Conservation (phyloP, 495 filamentous ascomycete species). For the Lasiosphaeris hirsuta region DNA sequence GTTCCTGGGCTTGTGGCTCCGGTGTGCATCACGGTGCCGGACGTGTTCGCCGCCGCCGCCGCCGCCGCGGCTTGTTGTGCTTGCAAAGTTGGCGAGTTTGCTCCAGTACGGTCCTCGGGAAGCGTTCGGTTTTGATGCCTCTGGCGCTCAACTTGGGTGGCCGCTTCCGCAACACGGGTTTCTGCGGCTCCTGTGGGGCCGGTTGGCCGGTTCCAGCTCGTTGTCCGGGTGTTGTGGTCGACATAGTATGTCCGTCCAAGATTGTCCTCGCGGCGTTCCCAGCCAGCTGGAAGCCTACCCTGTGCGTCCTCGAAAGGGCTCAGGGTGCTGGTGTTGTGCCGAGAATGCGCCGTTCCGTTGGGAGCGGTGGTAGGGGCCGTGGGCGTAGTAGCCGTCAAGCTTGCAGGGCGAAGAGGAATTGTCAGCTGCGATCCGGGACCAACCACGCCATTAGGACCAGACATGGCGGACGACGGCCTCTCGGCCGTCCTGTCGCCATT, state of each 20-base stretch:
- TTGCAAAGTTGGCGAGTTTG: constrained; percentile 83
- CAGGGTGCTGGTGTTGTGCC: constrained; percentile 55
- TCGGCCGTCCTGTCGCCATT: constrained; percentile 33
- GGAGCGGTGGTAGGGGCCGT: constrained; percentile 33
- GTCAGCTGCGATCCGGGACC: constrained; percentile 25
- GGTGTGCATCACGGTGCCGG: constrained; percentile 87
- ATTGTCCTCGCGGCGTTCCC: constrained; percentile 95
- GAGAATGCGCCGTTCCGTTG: constrained; percentile 31
- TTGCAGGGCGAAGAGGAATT: constrained; percentile 37
- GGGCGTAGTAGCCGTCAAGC: constrained; percentile 34
- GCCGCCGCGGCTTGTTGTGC: constrained; percentile 54
- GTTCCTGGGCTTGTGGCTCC: constrained; percentile 92
- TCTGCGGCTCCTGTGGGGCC: constrained; percentile 69
- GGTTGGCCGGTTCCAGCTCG: constrained; percentile 90
- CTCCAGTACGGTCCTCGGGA: constrained; percentile 91
- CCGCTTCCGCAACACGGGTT: constrained; percentile 73
- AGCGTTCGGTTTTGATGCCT: constrained; percentile 94
- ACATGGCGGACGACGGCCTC: constrained; percentile 46
- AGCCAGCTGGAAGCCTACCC: constrained; percentile 86
- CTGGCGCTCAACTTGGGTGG: constrained; percentile 85
- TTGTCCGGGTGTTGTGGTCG: constrained; percentile 94
- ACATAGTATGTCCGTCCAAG: constrained; percentile 98
- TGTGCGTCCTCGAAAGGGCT: constrained; percentile 95
- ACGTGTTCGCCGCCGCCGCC: constrained; percentile 45
- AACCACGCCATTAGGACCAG: constrained; percentile 38